Evolutionary conservation across 2,329 filamentous ascomycete species (phyloP), one percentile per base, ranked within the genome.

Genomic region (Zymoseptoria ardabiliae): DNA sequence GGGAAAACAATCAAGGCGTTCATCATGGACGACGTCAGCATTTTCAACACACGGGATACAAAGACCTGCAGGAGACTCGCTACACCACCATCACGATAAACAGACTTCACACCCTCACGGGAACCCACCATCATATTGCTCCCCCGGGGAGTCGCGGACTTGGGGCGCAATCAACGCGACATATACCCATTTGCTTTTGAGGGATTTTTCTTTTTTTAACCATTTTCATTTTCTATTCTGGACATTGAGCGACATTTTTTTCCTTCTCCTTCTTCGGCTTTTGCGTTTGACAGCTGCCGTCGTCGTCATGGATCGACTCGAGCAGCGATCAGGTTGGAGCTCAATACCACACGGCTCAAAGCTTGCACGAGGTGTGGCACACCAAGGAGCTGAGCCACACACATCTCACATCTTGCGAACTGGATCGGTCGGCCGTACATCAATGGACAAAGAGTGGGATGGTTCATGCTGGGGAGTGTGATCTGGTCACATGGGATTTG

Each of bases 61-160:
- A 45, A 45, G 35, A 45, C 35, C 7, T 4, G 35, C 13, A 45
- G 35, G n/a, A 13, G 35, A 45, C 13, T 45, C 35, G 35, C 35
- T 45, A 58, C 53, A 53, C 41, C 50, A 58, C 54, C 49, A 49
- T 57, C 59, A 58, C 58, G 61, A 57, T 55, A 54, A 53, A 63
- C 64, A 66, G 64, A 66, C 53, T 62, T 58, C 62, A 62, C 49
- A 58, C 65, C 61, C 65, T 60, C 61, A 62, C 63, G 57, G 65
- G 64, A 64, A 45, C 11, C 13, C 35, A 45, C 35, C 35, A 17
- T 13, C 35, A 45, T n/a, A 17, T 13, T 45, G 35, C 35, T 45
- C 35, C 25, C n/a, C n/a, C n/a, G n/a, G 35, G 17, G 35, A 17
- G 35, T 45, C 35, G 35, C 35, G 35, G 58, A 60, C 58, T 55